Base-by-base conservation (phyloP, 2,329 filamentous ascomycete genomes). In the Cryphonectria japonica region DNA sequence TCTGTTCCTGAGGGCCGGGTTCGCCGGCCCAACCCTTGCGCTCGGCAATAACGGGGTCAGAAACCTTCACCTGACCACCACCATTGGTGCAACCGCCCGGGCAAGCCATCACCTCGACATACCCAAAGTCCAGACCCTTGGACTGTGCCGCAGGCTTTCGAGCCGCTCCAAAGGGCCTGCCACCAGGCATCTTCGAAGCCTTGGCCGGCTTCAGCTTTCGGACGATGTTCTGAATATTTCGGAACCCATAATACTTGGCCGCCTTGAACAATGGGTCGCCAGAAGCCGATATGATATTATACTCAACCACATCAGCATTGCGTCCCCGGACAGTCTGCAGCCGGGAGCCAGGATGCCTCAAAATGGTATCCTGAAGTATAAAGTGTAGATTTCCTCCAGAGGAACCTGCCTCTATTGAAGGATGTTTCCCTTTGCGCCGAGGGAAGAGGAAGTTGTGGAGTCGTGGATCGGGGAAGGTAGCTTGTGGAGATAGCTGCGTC, bases 81-180 rank as follows among this genome's bases (percentile, higher is more conserved):
- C 96, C 96, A 77, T 99, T 99, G 69, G 96, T 99, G 83, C 96
- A 99, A 3, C 96, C 96, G n/a, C 96, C 96, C 0, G 96, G 96
- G 80, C 96, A 99, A 19, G 96, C 96, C 96, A 99, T 99, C 71
- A 99, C 96, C 82, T 99, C 96, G 39, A 98, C 93, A 81, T 97
- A 98, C n/a, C 92, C 88, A 79, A 95, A 95, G 50, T 97, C 93
- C 8, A 88, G 81, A 6, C 82, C 80, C 26, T 80, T 79, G 26
- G 83, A 76, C 75, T 87, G 87, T 8, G 83, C 87, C 22, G 80
- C 83, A 7, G 84, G 85, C 73, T 84, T 87, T 71, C 87, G 86
- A 60, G 83, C 87, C 68, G 84, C 86, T 1, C 86, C 88, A 62
- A 88, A 85, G 0, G 87, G 85, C 73, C 86, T 91, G 2, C 90